Evolutionary conservation across 345 rosid genomes (phyloP).

Genomic region (Eucalyptus cloeziana): DNA sequence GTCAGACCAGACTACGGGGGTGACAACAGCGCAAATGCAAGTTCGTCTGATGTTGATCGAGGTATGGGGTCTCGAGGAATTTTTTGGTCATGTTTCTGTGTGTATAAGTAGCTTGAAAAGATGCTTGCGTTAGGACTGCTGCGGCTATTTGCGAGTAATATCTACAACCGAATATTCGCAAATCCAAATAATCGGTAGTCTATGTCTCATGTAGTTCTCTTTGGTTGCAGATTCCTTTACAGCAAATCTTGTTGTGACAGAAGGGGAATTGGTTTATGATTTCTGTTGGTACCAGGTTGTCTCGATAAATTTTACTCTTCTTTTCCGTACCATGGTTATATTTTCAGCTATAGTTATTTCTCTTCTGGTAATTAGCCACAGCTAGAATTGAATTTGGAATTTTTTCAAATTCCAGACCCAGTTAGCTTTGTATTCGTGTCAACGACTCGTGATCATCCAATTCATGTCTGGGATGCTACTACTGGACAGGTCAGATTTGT

Average conservation of each 20-base stretch:
- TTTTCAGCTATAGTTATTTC: not conserved
- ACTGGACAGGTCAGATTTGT: constrained; percentile 65
- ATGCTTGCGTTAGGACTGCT: not conserved
- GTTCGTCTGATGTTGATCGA: constrained; percentile 14
- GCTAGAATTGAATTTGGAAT: not conserved
- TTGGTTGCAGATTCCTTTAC: too few species aligned
- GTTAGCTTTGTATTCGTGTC: constrained; percentile 77
- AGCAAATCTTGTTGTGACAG: too few species aligned
- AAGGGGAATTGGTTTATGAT: too few species aligned
- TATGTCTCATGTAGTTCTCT: too few species aligned
- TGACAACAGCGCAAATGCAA: not conserved
- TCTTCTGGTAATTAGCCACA: not conserved
- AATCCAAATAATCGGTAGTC: not conserved
- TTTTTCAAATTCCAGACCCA: constrained; percentile 43
- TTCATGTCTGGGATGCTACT: constrained; percentile 94
- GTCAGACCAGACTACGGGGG: constrained; percentile 38
- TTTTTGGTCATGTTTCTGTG: not conserved
- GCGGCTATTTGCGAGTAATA: not conserved
- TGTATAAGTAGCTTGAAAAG: not conserved
- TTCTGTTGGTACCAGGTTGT: too few species aligned
- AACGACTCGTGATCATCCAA: constrained; percentile 84
- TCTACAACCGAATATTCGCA: too few species aligned
- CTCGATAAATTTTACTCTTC: too few species aligned
- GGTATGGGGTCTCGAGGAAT: constrained; percentile 3
- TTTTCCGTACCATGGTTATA: constrained; percentile 4